Evolutionary conservation across 2,329 filamentous ascomycete genomes (phyloP).

Genomic region (Fusarium goolgardi): DNA sequence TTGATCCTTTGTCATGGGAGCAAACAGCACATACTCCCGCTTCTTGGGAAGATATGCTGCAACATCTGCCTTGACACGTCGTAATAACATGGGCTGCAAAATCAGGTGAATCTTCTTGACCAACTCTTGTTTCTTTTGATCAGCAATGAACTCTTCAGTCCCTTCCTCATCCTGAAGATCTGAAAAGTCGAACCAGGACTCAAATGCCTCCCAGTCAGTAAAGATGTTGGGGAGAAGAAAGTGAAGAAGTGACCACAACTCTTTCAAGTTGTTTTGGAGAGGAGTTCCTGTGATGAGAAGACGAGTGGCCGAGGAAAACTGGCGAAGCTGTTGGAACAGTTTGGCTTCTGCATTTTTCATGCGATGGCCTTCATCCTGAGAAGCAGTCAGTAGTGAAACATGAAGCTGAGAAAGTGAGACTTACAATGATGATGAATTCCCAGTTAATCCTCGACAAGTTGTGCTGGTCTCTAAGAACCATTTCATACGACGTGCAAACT

Average conservation of each 20-base stretch:
- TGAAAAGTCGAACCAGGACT: constrained; percentile 97
- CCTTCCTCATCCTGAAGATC: constrained; percentile 86
- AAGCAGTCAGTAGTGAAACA: constrained; percentile 34
- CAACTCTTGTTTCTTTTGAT: constrained; percentile 69
- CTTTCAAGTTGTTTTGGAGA: constrained; percentile 93
- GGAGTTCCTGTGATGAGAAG: constrained; percentile 95
- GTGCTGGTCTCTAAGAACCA: constrained; percentile 90
- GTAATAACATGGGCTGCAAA: constrained; percentile 87
- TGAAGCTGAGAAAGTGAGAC: constrained; percentile 38
- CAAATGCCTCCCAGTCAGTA: constrained; percentile 90
- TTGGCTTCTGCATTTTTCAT: constrained; percentile 97
- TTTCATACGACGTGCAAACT: constrained; percentile 95
- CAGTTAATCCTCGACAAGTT: constrained; percentile 86
- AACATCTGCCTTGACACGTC: constrained; percentile 92
- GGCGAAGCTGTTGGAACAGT: constrained; percentile 87
- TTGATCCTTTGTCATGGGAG: constrained; percentile 90
- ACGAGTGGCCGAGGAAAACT: constrained; percentile 89
- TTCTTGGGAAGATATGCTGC: constrained; percentile 94
- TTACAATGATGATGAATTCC: constrained; percentile 95
- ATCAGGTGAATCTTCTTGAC: constrained; percentile 88
- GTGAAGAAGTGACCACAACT: constrained; percentile 94
- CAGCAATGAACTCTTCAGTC: constrained; percentile 81
- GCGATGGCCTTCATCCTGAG: constrained; percentile 89
- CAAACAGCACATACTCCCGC: constrained; percentile 94
- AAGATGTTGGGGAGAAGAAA: constrained; percentile 95